Evolutionary conservation across 257 asterid genomes (phyloP).

Genomic region (Solanum sparsipilum): DNA sequence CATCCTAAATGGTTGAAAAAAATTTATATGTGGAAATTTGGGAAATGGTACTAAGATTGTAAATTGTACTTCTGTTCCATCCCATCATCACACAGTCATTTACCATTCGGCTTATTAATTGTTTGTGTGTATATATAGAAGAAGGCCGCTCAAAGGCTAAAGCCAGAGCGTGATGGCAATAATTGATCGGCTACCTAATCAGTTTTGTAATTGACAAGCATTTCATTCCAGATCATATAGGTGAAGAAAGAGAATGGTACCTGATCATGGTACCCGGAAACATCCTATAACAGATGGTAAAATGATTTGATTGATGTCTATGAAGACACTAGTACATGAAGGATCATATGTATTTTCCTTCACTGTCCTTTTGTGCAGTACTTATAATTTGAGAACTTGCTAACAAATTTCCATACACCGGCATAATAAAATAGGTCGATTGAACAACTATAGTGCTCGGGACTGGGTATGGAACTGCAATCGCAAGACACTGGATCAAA

Average conservation of each 20-base stretch:
- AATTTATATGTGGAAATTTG: neutral
- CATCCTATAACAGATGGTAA: neutral
- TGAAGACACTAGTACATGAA: neutral
- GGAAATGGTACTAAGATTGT: neutral
- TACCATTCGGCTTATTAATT: neutral
- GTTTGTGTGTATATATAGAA: neutral
- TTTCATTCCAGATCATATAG: neutral
- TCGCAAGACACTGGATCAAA: neutral
- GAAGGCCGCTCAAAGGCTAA: neutral
- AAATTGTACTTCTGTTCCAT: neutral
- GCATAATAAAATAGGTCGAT: conserved; percentile 38
- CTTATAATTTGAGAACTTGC: conserved; percentile 13
- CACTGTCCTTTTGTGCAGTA: neutral
- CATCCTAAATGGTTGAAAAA: neutral
- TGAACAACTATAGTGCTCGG: neutral
- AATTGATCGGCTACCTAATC: neutral
- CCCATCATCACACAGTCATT: neutral
- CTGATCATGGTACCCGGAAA: neutral
- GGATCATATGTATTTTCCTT: neutral
- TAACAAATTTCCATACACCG: conserved; percentile 43
- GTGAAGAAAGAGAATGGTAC: neutral
- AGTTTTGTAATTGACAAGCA: neutral
- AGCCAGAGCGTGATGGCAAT: neutral
- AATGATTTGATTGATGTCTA: neutral
- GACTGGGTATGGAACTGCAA: neutral